Base-by-base conservation (phyloP, 805 yeast species). In the Schwanniomyces polymorphus region DNA sequence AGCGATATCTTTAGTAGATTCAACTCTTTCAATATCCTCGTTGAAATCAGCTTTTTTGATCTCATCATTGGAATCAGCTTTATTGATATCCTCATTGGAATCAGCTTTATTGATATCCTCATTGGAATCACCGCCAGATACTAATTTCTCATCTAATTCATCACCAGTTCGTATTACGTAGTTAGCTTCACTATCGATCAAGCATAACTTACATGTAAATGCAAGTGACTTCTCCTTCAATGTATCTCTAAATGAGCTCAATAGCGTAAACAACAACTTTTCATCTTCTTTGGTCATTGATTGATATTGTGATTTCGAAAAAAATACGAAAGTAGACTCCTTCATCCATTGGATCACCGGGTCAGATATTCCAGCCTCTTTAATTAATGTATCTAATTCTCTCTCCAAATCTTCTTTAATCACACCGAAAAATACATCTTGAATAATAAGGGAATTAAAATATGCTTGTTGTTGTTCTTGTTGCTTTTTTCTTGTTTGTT, bases 371-470 rank as follows among this genome's bases (percentile, higher is more conserved):
- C 47, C 60, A 35, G 47, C 50, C 8, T 50, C 48, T 10, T 63
- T 62, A 17, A 65, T 55, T 8, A 61, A 41, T 2, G 52, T 52
- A 11, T 26, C 40, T 14, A 76, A 59, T 8, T 63, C 57, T 0
- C 48, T 55, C 41, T 72, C 76, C 9, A 84, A 52, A 16, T 74
- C 78, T 7, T 73, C 75, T 43, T 64, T 66, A 0, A 82, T 75
- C 1, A 78, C 70, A 0, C 88, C 88, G 42, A 76, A 68, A 33
- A 78, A 76, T 2, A 81, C 70, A 45, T 80, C 83, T 29, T 68
- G 67, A 10, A 86, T 73, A 12, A 79, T 55, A 43, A 86, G 68
- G 1, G 86, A 82, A 61, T 85, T 85, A 63, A 60, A 79, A 37
- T 58, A 60, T 10, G 69, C 59, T 4, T 66, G 64, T 14, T 63